Base-by-base conservation (phyloP, 1,284 basidiomycete species). In the Cryptococcus floricola region DNA sequence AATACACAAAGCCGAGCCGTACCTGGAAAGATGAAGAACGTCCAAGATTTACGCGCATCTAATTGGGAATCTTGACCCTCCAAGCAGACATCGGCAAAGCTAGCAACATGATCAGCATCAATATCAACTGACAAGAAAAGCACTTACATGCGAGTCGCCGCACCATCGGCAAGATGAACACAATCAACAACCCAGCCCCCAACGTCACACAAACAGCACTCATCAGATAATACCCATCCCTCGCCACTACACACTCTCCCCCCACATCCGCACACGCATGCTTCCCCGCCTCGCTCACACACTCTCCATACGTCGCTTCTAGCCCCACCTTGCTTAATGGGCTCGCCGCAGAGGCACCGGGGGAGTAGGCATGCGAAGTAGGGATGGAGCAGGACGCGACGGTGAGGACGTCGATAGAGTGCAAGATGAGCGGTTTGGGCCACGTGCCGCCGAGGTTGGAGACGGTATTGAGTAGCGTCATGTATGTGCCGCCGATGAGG, bases 401-500 rank as follows among this genome's bases (percentile, higher is more conserved):
- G 52, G 85, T 91, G 69, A 97, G 89, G 47, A 84, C 75, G 76
- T 97, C 94, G 57, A 97, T 90, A 8, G 88, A 88, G 85, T 67
- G 65, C 9, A 73, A 68, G 53, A 74, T 67, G 37, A 77, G 63
- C 0, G 75, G 73, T 89, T 81, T 95, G 2, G 96, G 96, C 94
- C 94, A 98, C 1, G 96, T 99, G 8, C 96, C 96, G 52, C 96
- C 96, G 58, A 98, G 84, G 73, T 99, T 99, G 23, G 88, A 88
- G 63, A 98, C 91, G 6, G 96, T 99, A 74, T 98, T 97, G 55
- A 98, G 79, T 37, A 98, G 81, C 14, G 93, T 97, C 93, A 97
- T 97, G 74, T 97, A 97, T 1, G 94, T 97, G 48, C 93, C 96
- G 31, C 96, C 96, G 59, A 99, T 98, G 14, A 97, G 71, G 0